Evolutionary conservation across 257 asterid species (phyloP), one percentile per base, ranked within the genome.

Genomic region (Fraxinus excelsior): DNA sequence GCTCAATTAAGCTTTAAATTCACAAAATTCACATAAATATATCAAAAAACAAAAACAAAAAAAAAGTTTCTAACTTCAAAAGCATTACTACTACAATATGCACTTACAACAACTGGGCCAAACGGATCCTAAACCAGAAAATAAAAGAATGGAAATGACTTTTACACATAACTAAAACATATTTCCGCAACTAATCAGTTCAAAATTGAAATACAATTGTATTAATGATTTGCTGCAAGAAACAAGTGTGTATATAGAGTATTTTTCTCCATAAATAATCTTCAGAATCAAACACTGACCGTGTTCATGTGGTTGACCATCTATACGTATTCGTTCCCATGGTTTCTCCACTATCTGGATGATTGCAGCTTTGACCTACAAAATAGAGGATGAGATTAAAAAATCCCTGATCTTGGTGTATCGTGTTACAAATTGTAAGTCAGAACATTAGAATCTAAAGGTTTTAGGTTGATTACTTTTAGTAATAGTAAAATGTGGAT

Each of bases 311-410:
- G 88, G 90, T 74, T 85, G 94, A 56, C 97, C 98, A 73, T 90
- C 85, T 73, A 90, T 76, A 65, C 75, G 25, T 69, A 96, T 75
- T 73, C 97, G 97, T 84, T 96, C 97, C 99, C 99, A 96, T 38
- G 95, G 98, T 90, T 93, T 93, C 89, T 96, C 99, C 46, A 86
- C 83, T 82, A 96, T 81, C 68, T 81, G 82, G 86, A 96, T 79
- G 46, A 90, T 84, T 74, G 98, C 95, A 76, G 88, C 86, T 44
- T 96, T 83, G 78, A 96, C 99, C 98, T 96, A 79, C 58, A 77
- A 64, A 71, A 67, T 26, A 11, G 68, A 62, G 21, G 35, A 62
- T 25, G 34, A 64, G 31, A 72, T 40, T n/a, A 76, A 64, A 19
- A 3, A 16, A 60, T 60, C 51, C 49, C 51, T 42, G 18, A 12